A percentile compares a stretch with the other conserved stretches of the same genome.
Evolutionary conservation across 2,329 filamentous ascomycete species (phyloP).

Genomic region (Penicillium sp.): DNA sequence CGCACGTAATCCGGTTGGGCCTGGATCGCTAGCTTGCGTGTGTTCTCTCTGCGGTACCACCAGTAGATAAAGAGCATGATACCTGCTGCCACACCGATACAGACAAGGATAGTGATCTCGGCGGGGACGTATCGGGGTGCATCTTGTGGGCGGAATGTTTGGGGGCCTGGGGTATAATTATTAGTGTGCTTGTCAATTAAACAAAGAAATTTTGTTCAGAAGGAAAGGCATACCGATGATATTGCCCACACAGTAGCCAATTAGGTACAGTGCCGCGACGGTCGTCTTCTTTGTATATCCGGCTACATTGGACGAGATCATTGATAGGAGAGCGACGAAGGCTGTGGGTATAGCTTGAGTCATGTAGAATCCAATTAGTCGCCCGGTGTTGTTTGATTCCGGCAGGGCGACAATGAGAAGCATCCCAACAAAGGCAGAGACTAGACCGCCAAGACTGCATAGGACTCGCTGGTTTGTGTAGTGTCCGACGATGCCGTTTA

Average conservation of each 20-base stretch:
- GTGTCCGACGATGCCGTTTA: constrained; percentile 62
- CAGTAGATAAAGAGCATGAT: constrained; percentile 65
- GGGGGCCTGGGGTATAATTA: no score
- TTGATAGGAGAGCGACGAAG: constrained; percentile 66
- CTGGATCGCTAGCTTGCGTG: constrained; percentile 59
- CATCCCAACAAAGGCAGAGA: constrained; percentile 62
- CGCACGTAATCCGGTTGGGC: constrained; percentile 61
- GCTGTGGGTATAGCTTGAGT: constrained; percentile 63
- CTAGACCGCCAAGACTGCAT: constrained; percentile 56
- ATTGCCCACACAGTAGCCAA: constrained; percentile 57
- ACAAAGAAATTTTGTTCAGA: no score
- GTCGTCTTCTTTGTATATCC: constrained; percentile 61
- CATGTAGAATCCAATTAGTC: constrained; percentile 68
- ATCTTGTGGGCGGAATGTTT: constrained; percentile 61
- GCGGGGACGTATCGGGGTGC: constrained; percentile 65
- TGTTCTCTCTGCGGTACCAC: constrained; percentile 64
- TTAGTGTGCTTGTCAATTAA: no score
- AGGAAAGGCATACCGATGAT: no score
- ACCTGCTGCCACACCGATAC: constrained; percentile 58
- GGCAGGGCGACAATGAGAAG: constrained; percentile 68
- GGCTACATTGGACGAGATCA: constrained; percentile 65
- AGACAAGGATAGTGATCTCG: constrained; percentile 66
- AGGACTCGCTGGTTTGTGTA: constrained; percentile 61
- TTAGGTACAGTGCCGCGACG: constrained; percentile 53
- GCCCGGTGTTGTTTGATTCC: constrained; percentile 59